Evolutionary conservation across 2,329 filamentous ascomycete genomes (phyloP).

Genomic region (Aspergillus bombycis): DNA sequence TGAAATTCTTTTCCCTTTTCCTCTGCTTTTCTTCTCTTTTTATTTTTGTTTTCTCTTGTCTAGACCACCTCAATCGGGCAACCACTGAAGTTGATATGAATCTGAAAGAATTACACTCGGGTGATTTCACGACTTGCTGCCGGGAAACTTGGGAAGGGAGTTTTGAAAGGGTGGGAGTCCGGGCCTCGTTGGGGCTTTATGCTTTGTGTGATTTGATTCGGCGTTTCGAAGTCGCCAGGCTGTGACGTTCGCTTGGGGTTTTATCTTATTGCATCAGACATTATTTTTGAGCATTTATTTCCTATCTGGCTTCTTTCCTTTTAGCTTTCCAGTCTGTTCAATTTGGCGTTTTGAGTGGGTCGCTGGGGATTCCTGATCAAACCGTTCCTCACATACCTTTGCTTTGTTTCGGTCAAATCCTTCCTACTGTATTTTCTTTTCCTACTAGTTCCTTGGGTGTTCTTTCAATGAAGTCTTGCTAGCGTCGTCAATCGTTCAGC

Average conservation of each 20-base stretch:
- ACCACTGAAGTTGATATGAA: conserved; percentile 9
- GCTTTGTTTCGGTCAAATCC: conserved; percentile 1
- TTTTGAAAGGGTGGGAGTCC: conserved; percentile 2
- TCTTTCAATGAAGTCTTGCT: conserved; percentile 4
- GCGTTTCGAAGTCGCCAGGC: conserved; percentile 1
- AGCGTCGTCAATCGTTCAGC: not conserved
- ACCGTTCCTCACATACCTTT: not conserved
- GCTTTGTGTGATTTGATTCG: not conserved
- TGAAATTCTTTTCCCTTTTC: conserved; percentile 3
- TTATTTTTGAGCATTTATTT: not conserved
- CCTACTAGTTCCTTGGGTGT: not conserved
- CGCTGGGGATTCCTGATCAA: not conserved
- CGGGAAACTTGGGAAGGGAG: not conserved
- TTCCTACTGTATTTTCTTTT: not conserved
- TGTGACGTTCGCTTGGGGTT: not conserved
- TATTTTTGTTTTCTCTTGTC: conserved; percentile 6
- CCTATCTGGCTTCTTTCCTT: not conserved
- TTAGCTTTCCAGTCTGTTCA: not conserved
- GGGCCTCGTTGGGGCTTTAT: not conserved
- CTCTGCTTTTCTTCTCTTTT: conserved; percentile 8
- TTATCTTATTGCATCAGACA: conserved; percentile 3
- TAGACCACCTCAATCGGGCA: conserved; percentile 21
- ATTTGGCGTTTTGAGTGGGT: conserved; percentile 2
- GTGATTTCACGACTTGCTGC: not conserved
- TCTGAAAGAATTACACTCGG: not conserved